Evolutionary conservation across 106 monocot species (phyloP), one percentile per base, ranked within the genome.

Genomic region (Ottelia alismoides): DNA sequence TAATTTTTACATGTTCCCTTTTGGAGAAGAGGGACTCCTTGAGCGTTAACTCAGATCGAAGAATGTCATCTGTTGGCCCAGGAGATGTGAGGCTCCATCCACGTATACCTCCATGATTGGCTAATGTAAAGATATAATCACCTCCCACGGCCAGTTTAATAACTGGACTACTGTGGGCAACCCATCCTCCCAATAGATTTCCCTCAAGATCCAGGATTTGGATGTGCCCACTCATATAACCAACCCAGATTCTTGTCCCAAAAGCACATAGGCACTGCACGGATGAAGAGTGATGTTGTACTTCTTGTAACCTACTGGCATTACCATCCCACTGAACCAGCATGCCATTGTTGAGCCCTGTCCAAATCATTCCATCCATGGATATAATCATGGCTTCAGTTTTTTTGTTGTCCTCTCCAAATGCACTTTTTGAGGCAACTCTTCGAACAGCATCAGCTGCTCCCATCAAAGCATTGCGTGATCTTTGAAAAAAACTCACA

Each of bases 371-470:
- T 40, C 89, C 96, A 65, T 98, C 82, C 53, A 52, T 67, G 17
- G 81, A 60, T 31, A 80, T 60, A 24, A 66, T 47, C 54, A 98
- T 43, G 60, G 96, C 78, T 66, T 85, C 89, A 28, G 72, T 78
- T 65, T 74, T 76, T 31, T 79, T 45, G 56, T 81, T 70, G 57
- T 94, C 88, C 30, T 89, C 88, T 27, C 69, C 74, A 74, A 94
- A 81, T 45, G 84, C 68, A 53, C 89, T 75, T 60, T 98, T 98
- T 3, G 55, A 68, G 25, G 89, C 89, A 67, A 60, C 96, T 77
- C 89, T 76, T n/a, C 89, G 67, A 47, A 98, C 89, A 57, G 77
- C 96, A 77, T 79, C 96, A 65, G 89, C 89, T 47, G 89, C 96
- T 43, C 89, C 96, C 45, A 98, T 74, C 32, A 98, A 49, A 43